Percentiles rank a stretch among this genome's conserved stretches.
Evolutionary conservation across 306 rosid genomes (phyloP).

Genomic region (Acmispon strigosus): DNA sequence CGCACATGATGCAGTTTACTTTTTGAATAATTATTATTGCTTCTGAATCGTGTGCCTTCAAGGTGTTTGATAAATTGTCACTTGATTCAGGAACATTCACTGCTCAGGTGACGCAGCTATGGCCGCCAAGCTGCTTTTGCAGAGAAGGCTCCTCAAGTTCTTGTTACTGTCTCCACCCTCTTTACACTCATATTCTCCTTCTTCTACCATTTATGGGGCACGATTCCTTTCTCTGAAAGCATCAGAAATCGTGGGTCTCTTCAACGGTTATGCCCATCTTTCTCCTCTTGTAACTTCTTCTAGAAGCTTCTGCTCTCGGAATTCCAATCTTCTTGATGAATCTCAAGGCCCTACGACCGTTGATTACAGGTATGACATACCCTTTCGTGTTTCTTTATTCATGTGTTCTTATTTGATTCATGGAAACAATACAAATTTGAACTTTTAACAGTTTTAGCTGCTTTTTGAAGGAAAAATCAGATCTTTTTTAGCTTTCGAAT

Average conservation of each 20-base stretch:
- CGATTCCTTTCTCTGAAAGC: slow-evolving; percentile 25
- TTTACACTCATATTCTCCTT: slow-evolving; percentile 10
- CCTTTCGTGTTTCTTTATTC: not conserved
- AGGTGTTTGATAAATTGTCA: slow-evolving; percentile 1
- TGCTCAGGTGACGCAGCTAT: slow-evolving; percentile 16
- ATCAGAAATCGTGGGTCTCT: not conserved
- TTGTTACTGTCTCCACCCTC: slow-evolving; percentile 21
- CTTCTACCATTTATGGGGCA: slow-evolving; percentile 3
- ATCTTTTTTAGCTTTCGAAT: not conserved
- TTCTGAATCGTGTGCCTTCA: not conserved
- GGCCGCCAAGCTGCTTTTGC: slow-evolving; percentile 48
- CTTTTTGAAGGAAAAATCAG: not conserved
- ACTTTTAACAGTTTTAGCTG: not conserved
- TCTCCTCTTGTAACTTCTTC: slow-evolving; percentile 14
- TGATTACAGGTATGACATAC: slow-evolving; percentile 52
- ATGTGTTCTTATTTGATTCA: not conserved
- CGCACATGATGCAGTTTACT: not conserved
- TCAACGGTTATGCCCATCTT: not conserved
- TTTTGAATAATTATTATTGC: not conserved
- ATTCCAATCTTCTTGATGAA: slow-evolving; percentile 31
- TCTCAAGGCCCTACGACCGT: slow-evolving; percentile 57
- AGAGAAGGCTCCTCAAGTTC: slow-evolving; percentile 41
- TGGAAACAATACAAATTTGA: not conserved
- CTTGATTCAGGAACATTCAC: too few relatives aligned
- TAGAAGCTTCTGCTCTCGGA: slow-evolving; percentile 53